Conservation (phyloP, 371 early-diverging fungal genomes). For the Cokeromyces recurvatus region DNA sequence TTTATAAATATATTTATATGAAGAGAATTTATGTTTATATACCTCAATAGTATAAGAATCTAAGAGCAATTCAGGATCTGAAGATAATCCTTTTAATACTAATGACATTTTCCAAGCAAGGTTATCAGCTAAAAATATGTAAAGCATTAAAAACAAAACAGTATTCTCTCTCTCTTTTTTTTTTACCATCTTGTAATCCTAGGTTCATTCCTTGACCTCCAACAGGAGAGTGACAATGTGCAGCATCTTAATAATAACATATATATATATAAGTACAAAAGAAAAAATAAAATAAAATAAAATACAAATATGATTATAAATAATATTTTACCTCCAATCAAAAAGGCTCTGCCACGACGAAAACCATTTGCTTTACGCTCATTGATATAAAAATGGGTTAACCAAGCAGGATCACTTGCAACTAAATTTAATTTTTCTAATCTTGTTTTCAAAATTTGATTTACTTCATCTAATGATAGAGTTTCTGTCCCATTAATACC, state of each 20-base stretch:
- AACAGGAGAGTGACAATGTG: constrained; percentile 30
- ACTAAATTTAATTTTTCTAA: neutral
- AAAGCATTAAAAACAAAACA: neutral
- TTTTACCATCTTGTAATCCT: constrained; percentile 33
- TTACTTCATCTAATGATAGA: constrained; percentile 1
- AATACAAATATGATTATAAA: neutral
- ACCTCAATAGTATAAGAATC: constrained; percentile 23
- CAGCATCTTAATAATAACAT: too few relatives aligned
- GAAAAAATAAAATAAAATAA: too few relatives aligned
- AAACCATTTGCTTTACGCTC: constrained; percentile 30
- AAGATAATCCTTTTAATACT: constrained; percentile 14
- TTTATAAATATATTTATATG: neutral
- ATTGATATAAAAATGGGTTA: constrained; percentile 24
- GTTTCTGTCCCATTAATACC: neutral
- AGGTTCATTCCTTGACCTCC: constrained; percentile 31
- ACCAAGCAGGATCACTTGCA: neutral
- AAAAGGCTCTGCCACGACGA: constrained; percentile 18
- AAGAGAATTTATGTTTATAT: too few relatives aligned
- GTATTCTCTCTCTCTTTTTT: too few relatives aligned
- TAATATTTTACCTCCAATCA: constrained; percentile 34
- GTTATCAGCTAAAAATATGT: constrained; percentile 18
- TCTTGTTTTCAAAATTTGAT: neutral
- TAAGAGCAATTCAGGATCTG: constrained; percentile 19
- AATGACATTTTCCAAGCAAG: constrained; percentile 36
- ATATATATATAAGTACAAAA: neutral